Base-by-base conservation (phyloP, 345 rosid genomes). In the Bruguiera parviflora region DNA sequence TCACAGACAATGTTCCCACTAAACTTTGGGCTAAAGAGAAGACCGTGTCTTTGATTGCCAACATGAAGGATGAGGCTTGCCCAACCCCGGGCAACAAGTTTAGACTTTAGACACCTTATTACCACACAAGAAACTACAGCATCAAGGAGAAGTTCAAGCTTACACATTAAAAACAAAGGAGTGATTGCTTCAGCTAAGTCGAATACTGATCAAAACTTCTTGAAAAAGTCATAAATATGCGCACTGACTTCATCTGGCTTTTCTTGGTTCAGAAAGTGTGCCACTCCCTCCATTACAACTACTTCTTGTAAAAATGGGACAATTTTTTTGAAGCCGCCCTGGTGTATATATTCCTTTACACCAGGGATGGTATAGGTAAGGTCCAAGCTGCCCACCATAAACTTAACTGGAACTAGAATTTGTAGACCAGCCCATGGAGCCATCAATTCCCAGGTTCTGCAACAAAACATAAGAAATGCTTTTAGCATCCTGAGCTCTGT, bases 371-470 rank as follows among this genome's bases (percentile, higher is more conserved):
- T 13, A 19, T 64, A 47, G 32, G 35, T 47, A 5, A 7, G 9
- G 67, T 64, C 67, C 67, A 21, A 7, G 8, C 47, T 55, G 3
- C 67, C 67, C 11, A 64, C 53, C 0, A 64, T 47, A 28, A 64
- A 64, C 55, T 64, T 47, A 4, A 46, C 55, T 2, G 67, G 67
- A 4, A 47, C 55, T 47, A 15, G 7, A 8, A 64, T 5, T 28
- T 64, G 66, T 5, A 39, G 6, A 5, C 66, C 66, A 8, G 49
- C 13, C 66, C 66, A 63, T 4, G 66, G 66, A 39, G 66, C 53
- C 19, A 39, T 8, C 20, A 63, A 51, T 15, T 63, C 66, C 66
- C 66, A 63, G 66, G 24, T 63, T 11, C 66, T 63, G 66, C 66
- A 39, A 24, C 55, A 56, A 56, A 55, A 56, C 59, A 56, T 5